These are phyloP conservation scores for Suillus subaureus DNA, from an alignment of 768 basidiomycete genomes.

Conservation along the genomic window DNA sequence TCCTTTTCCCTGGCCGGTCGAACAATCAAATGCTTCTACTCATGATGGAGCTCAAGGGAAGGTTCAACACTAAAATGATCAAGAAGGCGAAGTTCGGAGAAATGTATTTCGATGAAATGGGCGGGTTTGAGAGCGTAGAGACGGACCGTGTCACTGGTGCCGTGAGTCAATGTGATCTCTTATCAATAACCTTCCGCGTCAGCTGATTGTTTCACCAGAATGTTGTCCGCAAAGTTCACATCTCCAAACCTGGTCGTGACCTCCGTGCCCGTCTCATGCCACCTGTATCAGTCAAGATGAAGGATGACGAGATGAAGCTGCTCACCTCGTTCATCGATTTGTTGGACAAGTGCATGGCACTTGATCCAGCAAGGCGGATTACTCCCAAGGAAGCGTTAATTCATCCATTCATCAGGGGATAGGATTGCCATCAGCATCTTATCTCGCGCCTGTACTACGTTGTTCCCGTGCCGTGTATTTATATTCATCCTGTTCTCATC, in stretches of 20 bases:
- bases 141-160: slow-evolving; percentile 81
- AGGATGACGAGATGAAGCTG: slow-evolving; percentile 87
- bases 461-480: slow-evolving; percentile 27
- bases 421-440: slow-evolving; percentile 18
- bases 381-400: slow-evolving; percentile 87
- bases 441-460: slow-evolving; percentile 8
- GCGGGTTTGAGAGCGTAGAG: slow-evolving; percentile 83
- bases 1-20: slow-evolving; percentile 93
- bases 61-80: slow-evolving; percentile 91
- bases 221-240: slow-evolving; percentile 75
- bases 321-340: slow-evolving; percentile 83
- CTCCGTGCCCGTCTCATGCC: slow-evolving; percentile 83
- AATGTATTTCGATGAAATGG: slow-evolving; percentile 91
- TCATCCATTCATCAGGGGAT: slow-evolving; percentile 83
- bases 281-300: slow-evolving; percentile 71
- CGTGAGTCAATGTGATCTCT: slow-evolving; percentile 50
- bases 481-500: slow-evolving; percentile 19
- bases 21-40: slow-evolving; percentile 98
- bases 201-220: slow-evolving; percentile 54
- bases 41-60: slow-evolving; percentile 98
- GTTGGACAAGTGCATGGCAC: slow-evolving; percentile 84
- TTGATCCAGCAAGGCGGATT: slow-evolving; percentile 86
- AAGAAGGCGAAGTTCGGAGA: slow-evolving; percentile 94
- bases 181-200: slow-evolving; percentile 11
- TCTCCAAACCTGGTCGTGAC: slow-evolving; percentile 83